phyloP scores from a whole-genome alignment of 1,139 yeast species.

The Magnusiomyces starmeri region DNA sequence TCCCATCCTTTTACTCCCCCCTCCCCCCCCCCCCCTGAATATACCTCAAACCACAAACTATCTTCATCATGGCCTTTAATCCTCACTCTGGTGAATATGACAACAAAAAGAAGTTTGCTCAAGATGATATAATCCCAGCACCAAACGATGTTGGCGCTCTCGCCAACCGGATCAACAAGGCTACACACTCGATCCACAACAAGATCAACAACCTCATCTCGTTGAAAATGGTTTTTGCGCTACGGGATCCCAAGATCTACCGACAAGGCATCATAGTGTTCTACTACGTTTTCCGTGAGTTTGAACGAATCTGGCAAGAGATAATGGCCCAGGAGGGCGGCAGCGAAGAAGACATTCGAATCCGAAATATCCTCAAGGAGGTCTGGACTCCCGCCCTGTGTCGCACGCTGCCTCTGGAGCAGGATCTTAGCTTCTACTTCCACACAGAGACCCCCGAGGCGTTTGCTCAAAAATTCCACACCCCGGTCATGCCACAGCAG shows the following conservation, averaged over 20 bases:
- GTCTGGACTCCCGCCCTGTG: slow-evolving; percentile 71
- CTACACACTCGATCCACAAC: slow-evolving; percentile 60
- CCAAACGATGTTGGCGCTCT: slow-evolving; percentile 73
- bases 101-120: slow-evolving; percentile 31
- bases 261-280: slow-evolving; percentile 76
- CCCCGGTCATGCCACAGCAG: slow-evolving; percentile 55
- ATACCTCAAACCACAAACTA: not conserved
- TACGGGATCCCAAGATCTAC: slow-evolving; percentile 66
- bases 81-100: not conserved
- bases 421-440: slow-evolving; percentile 64
- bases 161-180: slow-evolving; percentile 68
- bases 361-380: slow-evolving; percentile 36
- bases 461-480: slow-evolving; percentile 39
- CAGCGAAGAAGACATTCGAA: slow-evolving; percentile 18
- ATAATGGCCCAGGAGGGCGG: not conserved
- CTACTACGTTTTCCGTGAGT: slow-evolving; percentile 65
- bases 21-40: not conserved
- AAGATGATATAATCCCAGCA: slow-evolving; percentile 59
- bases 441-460: slow-evolving; percentile 39
- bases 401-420: slow-evolving; percentile 49
- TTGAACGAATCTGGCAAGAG: slow-evolving; percentile 42
- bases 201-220: slow-evolving; percentile 63
- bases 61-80: not conserved
- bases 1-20: not conserved
- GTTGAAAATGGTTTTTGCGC: slow-evolving; percentile 63